Evolutionary conservation across 2,329 filamentous ascomycete species (phyloP).

Genomic region (Lecanicillium sp.): DNA sequence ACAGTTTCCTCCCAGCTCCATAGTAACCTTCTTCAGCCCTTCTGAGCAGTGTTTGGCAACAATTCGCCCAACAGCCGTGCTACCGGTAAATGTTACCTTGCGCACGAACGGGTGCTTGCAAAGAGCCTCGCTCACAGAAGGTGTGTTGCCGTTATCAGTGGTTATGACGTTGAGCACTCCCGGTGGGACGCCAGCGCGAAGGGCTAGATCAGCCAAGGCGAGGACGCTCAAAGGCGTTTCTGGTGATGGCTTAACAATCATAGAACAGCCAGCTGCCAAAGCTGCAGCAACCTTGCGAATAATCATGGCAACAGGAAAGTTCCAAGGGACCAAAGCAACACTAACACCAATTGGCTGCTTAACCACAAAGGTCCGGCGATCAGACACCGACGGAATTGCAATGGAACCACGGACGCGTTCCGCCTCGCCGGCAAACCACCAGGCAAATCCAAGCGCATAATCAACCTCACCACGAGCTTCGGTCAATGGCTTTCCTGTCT

Average conservation of each 20-base stretch:
- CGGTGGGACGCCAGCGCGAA: conserved; percentile 64
- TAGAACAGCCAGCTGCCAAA: conserved; percentile 66
- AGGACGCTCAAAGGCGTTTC: conserved; percentile 68
- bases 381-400: conserved; percentile 49
- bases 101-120: conserved; percentile 36
- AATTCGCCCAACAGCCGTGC: background rate
- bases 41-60: conserved; percentile 50
- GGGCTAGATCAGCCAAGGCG: conserved; percentile 58
- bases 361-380: conserved; percentile 59
- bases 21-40: conserved; percentile 65
- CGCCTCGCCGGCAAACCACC: conserved; percentile 48
- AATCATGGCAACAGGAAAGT: conserved; percentile 49
- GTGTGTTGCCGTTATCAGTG: conserved; percentile 35
- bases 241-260: conserved; percentile 67
- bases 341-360: conserved; percentile 40
- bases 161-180: conserved; percentile 54
- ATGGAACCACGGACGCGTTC: conserved; percentile 48
- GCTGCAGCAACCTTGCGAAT: conserved; percentile 40
- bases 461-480: conserved; percentile 48
- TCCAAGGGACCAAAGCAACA: conserved; percentile 38
- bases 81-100: conserved; percentile 67
- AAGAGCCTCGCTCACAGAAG: conserved; percentile 34
- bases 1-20: conserved; percentile 66
- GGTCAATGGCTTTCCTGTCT: conserved; percentile 49
- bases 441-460: conserved; percentile 43